These are phyloP conservation scores for Lentinus brumalis DNA, from an alignment of 768 basidiomycete genomes.

Conservation along the genomic window DNA sequence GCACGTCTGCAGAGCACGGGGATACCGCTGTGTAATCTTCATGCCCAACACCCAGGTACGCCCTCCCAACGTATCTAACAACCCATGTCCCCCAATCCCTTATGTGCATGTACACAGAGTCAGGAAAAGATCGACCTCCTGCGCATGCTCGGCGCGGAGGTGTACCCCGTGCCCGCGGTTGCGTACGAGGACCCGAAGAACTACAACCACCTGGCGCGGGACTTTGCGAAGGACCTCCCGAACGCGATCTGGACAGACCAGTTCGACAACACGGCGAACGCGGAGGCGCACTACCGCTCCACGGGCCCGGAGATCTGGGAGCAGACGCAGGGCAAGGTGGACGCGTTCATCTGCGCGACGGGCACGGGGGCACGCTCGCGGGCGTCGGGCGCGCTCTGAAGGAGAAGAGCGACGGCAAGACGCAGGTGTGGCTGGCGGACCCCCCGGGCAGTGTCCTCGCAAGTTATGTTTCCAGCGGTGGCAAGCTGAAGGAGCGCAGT, in stretches of 20 bases:
- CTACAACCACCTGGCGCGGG: conserved; percentile 97
- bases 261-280: conserved; percentile 95
- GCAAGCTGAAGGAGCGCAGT: conserved; percentile 69
- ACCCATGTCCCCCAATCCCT: not conserved
- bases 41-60: conserved; percentile 92
- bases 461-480: conserved; percentile 79
- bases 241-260: conserved; percentile 98
- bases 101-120: conserved; percentile 49
- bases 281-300: conserved; percentile 80
- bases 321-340: conserved; percentile 75
- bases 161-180: conserved; percentile 94
- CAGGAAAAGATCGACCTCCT: conserved; percentile 99
- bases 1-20: conserved; percentile 88
- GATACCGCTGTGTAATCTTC: conserved; percentile 98
- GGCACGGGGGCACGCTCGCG: conserved; percentile 95
- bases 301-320: conserved; percentile 98
- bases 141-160: conserved; percentile 96
- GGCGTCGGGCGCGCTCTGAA: conserved; percentile 84
- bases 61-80: not conserved
- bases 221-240: conserved; percentile 68
- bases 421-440: conserved; percentile 93
- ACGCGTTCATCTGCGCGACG: conserved; percentile 93
- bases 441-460: conserved; percentile 94
- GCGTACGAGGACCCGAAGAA: conserved; percentile 93
- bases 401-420: conserved; percentile 75